Conservation (phyloP, 2,329 filamentous ascomycete species). For the Drechmeria coniospora region DNA sequence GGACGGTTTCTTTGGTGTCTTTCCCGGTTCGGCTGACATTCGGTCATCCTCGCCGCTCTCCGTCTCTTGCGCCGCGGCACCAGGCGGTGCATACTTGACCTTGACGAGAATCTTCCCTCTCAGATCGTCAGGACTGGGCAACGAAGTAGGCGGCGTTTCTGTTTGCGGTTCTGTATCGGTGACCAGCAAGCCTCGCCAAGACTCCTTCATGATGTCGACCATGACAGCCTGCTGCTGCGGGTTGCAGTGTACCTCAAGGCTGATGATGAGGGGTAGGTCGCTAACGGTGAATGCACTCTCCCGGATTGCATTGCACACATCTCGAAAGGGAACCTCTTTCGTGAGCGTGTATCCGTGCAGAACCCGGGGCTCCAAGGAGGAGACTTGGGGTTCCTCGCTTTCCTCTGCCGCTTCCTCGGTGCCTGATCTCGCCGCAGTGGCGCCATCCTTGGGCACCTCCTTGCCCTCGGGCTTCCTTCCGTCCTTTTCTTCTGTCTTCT, state of each 20-base stretch:
- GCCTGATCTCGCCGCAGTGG: constrained; percentile 1
- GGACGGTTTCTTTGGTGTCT: constrained; percentile 27
- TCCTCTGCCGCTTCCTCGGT: constrained; percentile 3
- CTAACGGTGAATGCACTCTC: constrained; percentile 62
- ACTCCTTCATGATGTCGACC: constrained; percentile 80
- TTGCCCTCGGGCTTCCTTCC: constrained; percentile 22
- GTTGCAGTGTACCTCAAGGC: constrained; percentile 78
- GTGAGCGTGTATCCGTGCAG: constrained; percentile 85
- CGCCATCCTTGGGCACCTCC: constrained; percentile 5
- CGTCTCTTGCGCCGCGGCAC: constrained; percentile 15
- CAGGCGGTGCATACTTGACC: constrained; percentile 51
- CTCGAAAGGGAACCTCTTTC: constrained; percentile 71
- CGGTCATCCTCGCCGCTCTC: constrained; percentile 20
- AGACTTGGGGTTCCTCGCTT: constrained; percentile 11
- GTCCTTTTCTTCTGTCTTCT: constrained; percentile 21
- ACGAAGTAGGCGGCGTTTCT: constrained; percentile 27
- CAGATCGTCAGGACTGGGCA: constrained; percentile 57
- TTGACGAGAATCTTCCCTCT: constrained; percentile 71
- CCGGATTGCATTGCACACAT: constrained; percentile 67
- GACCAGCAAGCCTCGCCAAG: constrained; percentile 62
- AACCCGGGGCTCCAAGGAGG: constrained; percentile 53
- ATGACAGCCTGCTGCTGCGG: constrained; percentile 73
- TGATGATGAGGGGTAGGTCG: constrained; percentile 81
- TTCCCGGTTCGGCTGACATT: constrained; percentile 26
- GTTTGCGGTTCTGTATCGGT: constrained; percentile 31